Conservation (phyloP, 352 stramenopile species). For the Phytophthora ramorum region DNA sequence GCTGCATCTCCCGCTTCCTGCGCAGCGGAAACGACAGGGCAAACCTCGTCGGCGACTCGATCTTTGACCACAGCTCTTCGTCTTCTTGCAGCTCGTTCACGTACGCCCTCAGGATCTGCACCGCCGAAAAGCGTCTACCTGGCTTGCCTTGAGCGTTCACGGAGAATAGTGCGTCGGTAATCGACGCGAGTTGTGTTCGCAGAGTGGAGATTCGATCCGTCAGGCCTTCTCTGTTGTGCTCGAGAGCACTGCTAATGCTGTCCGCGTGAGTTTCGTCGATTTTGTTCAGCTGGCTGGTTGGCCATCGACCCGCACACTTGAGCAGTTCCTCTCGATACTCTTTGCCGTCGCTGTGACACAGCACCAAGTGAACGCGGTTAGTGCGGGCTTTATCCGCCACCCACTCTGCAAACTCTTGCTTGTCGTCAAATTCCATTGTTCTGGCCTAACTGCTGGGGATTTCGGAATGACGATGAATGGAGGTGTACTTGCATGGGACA, state of each 20-base stretch:
- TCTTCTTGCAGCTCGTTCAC: slow-evolving; percentile 29
- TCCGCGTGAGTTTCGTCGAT: slow-evolving; percentile 27
- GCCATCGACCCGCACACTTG: slow-evolving; percentile 38
- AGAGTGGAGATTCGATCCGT: slow-evolving; percentile 18
- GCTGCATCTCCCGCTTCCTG: slow-evolving; percentile 44
- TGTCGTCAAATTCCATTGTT: slow-evolving; percentile 40
- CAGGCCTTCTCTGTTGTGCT: slow-evolving; percentile 18
- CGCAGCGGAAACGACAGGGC: slow-evolving; percentile 36
- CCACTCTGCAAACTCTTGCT: slow-evolving; percentile 44
- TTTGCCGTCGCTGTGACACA: slow-evolving; percentile 18
- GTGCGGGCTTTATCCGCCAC: slow-evolving; percentile 29
- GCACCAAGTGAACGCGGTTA: slow-evolving; percentile 16
- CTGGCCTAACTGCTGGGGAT: background rate
- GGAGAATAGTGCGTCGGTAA: slow-evolving; percentile 37
- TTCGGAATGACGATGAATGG: slow-evolving; percentile 8
- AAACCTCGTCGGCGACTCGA: slow-evolving; percentile 39
- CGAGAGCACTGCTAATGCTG: background rate
- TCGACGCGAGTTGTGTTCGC: slow-evolving; percentile 36
- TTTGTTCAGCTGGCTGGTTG: slow-evolving; percentile 24
- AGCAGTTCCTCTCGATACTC: slow-evolving; percentile 40
- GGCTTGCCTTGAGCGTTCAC: slow-evolving; percentile 35
- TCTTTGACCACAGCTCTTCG: slow-evolving; percentile 26
- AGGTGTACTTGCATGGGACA: slow-evolving; percentile 1
- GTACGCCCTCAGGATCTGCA: slow-evolving; percentile 30
- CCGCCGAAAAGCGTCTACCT: slow-evolving; percentile 27